Percentiles rank a stretch among this genome's conserved stretches.
These are phyloP conservation scores for Iris macrosiphon DNA, from an alignment of 106 monocot genomes.

Conservation along the genomic window DNA sequence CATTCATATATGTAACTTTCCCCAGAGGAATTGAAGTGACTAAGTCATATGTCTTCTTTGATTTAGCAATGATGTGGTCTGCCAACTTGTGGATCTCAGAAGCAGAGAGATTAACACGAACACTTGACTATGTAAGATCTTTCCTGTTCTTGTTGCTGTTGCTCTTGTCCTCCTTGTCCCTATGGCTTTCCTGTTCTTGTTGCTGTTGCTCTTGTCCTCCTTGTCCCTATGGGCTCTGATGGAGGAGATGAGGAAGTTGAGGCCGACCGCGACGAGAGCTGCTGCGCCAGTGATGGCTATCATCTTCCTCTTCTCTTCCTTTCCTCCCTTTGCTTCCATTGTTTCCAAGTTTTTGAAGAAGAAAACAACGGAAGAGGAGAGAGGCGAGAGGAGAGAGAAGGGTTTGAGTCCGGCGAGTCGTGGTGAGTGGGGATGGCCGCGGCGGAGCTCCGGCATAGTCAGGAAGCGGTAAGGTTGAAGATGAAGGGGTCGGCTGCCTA, in stretches of 20 bases:
- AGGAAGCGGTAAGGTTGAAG: no score
- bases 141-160: no score
- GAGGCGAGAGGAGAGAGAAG: no score
- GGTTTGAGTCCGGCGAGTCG: no score
- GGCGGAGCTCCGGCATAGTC: no score
- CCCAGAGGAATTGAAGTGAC: constrained; percentile 58
- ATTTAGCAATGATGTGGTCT: constrained; percentile 65
- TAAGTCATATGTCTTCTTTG: constrained; percentile 60
- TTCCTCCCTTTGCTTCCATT: no score
- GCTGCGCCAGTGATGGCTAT: constrained; percentile 31
- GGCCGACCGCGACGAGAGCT: constrained; percentile 36
- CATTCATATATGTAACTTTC: constrained; percentile 72
- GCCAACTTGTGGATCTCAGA: constrained; percentile 61
- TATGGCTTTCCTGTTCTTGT: no score
- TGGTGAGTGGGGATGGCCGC: no score
- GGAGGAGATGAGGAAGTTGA: constrained; percentile 37
- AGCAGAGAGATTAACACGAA: constrained; percentile 59
- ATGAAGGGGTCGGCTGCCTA: no score
- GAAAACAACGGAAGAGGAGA: no score
- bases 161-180: no score
- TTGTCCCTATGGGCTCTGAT: constrained; percentile 23
- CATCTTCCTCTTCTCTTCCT: constrained; percentile 13
- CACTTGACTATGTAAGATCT: constrained; percentile 60
- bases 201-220: constrained; percentile 7
- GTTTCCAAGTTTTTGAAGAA: no score